phyloP scores from a whole-genome alignment of 2,329 filamentous ascomycete species.

The Tetracladium maxilliforme region DNA sequence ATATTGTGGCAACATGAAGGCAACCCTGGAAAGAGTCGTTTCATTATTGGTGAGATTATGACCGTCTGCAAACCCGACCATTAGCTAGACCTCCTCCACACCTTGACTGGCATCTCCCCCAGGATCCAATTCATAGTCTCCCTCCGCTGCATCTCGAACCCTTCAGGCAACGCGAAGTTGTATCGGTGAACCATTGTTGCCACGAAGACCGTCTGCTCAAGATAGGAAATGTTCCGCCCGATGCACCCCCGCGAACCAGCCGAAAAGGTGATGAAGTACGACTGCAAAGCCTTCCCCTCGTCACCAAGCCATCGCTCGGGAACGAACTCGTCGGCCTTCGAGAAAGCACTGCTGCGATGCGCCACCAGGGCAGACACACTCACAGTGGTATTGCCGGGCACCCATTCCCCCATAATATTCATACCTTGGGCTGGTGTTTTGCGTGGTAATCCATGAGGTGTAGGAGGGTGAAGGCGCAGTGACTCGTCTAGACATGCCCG shows the following conservation, averaged over 20 bases:
- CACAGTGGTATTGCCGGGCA: slow-evolving; percentile 27
- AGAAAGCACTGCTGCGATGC: slow-evolving; percentile 22
- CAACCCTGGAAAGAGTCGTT: no score
- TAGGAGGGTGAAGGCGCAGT: slow-evolving; percentile 27
- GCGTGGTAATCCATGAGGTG: slow-evolving; percentile 24
- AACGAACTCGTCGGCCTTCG: slow-evolving; percentile 19
- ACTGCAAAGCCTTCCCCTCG: slow-evolving; percentile 20
- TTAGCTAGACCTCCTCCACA: slow-evolving; percentile 13
- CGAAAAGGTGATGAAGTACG: slow-evolving; percentile 22
- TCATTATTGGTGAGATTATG: no score
- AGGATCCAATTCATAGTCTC: slow-evolving; percentile 13
- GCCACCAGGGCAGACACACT: slow-evolving; percentile 23
- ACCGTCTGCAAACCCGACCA: no score
- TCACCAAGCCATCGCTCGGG: slow-evolving; percentile 26
- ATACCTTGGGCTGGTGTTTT: slow-evolving; percentile 27
- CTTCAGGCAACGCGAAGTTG: slow-evolving; percentile 19
- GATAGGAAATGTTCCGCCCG: slow-evolving; percentile 23
- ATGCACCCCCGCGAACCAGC: slow-evolving; percentile 23
- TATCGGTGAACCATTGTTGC: slow-evolving; percentile 25
- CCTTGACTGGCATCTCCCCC: slow-evolving; percentile 11
- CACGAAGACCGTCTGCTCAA: slow-evolving; percentile 29
- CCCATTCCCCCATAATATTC: slow-evolving; percentile 25
- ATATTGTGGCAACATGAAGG: no score
- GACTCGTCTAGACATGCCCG: slow-evolving; percentile 35
- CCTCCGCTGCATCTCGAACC: slow-evolving; percentile 12